Base-by-base conservation (phyloP, 2,329 filamentous ascomycete genomes). In the Aspergillus clavatus region DNA sequence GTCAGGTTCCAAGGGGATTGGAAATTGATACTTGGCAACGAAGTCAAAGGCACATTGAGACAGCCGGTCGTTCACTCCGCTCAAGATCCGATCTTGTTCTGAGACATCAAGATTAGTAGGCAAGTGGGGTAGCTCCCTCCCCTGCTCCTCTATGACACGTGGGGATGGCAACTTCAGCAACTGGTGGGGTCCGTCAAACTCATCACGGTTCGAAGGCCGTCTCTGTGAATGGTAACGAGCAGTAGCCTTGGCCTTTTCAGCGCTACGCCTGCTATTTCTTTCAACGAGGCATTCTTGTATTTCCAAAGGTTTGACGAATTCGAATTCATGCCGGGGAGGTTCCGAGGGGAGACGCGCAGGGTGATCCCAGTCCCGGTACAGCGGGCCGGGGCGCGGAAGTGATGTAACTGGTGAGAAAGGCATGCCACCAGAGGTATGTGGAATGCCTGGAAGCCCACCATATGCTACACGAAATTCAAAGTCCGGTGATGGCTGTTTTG, bases 41-140 rank as follows among this genome's bases (percentile, higher is more conserved):
- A 94, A 94, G 70, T 94, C 87, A 75, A 86, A 94, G 24, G 87
- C 88, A 66, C 87, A 93, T 66, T 86, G 85, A 19, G 87, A 89
- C 37, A 94, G 75, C 50, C 87, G 80, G 69, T 91, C 87, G 72
- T 93, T 93, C 67, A 93, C 87, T 67, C 84, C 80, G 45, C 80
- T 81, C 46, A 93, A 74, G 57, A 94, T 86, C 61, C 79, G 80
- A 70, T 93, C 87, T 73, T 94, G 88, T 69, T 94, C 88, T 68
- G 89, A 83, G 43, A 88, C 83, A 59, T 87, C 79, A 40, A 94
- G 78, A 65, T 89, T 88, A 59, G 87, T 89, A 38, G 88, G 88
- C 24, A 93, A 80, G 65, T 87, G 83, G 16, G 87, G 87, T 40
- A 94, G 76, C 61, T 91, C 86, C 54, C 85, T 80, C 65, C 90